Conservation (phyloP, 2,329 filamentous ascomycete species). For the Ophiostoma australiae region DNA sequence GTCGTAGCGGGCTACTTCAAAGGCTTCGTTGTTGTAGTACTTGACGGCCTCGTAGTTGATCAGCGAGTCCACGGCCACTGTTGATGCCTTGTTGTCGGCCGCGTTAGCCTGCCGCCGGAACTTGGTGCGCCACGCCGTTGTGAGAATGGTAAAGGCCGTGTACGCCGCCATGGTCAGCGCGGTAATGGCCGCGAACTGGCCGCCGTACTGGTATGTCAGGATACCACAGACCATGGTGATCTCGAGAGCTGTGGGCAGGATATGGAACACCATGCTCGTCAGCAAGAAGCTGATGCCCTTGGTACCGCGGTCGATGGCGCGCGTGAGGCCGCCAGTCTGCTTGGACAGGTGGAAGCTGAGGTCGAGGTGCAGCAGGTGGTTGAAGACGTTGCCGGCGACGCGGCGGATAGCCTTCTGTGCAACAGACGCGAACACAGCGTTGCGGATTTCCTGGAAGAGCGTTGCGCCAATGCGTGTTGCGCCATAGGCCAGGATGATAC, state of each 20-base stretch:
- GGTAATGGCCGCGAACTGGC: conserved; percentile 87
- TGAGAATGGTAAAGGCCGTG: conserved; percentile 93
- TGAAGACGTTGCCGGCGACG: conserved; percentile 88
- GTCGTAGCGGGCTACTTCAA: conserved; percentile 87
- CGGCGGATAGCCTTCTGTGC: conserved; percentile 92
- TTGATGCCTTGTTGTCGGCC: conserved; percentile 91
- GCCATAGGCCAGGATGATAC: conserved; percentile 91
- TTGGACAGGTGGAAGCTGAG: conserved; percentile 90
- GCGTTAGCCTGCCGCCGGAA: conserved; percentile 93
- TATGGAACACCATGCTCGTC: conserved; percentile 97
- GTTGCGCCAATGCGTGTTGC: conserved; percentile 82
- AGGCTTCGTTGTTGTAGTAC: conserved; percentile 98
- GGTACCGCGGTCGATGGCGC: conserved; percentile 92
- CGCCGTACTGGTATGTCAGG: conserved; percentile 90
- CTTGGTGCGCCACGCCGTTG: conserved; percentile 94
- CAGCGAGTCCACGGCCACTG: conserved; percentile 89
- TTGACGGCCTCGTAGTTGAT: conserved; percentile 99
- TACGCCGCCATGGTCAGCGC: conserved; percentile 88
- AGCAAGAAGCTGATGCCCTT: conserved; percentile 97
- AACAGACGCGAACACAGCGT: conserved; percentile 94
- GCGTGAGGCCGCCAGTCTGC: conserved; percentile 88
- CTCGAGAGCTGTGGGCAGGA: conserved; percentile 87
- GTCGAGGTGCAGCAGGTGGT: conserved; percentile 81
- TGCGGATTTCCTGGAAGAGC: conserved; percentile 86
- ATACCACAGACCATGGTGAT: conserved; percentile 96